Conservation (phyloP, 164 flowering plant species). For the Paratinospora sagittata region DNA sequence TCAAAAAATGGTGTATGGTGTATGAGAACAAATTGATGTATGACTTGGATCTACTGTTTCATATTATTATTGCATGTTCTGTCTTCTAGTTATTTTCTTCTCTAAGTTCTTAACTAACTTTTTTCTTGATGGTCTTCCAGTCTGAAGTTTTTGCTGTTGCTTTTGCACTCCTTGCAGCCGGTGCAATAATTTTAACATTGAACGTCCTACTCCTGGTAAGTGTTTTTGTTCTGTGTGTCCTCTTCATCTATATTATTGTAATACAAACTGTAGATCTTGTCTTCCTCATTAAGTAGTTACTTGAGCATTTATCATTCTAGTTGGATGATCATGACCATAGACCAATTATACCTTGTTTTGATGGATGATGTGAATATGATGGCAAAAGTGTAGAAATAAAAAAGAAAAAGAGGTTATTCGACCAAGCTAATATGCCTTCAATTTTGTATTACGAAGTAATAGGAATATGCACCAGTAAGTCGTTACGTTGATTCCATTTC, state of each 20-base stretch:
- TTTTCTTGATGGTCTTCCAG: conserved; percentile 33
- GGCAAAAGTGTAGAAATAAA: not conserved
- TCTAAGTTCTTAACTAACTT: not conserved
- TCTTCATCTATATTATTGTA: not conserved
- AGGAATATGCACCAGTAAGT: not conserved
- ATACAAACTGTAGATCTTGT: not conserved
- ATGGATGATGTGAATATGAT: not conserved
- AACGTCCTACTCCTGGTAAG: conserved; percentile 88
- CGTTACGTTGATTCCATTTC: not conserved
- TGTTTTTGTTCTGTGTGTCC: not conserved
- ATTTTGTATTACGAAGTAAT: too few relatives aligned
- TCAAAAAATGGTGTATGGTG: not conserved
- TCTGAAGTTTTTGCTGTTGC: conserved; percentile 99
- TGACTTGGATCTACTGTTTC: not conserved
- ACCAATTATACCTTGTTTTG: not conserved
- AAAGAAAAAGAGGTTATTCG: not conserved
- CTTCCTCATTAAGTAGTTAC: not conserved
- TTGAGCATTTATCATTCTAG: not conserved
- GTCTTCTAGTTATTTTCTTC: not conserved
- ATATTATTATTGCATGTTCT: not conserved
- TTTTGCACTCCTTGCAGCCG: conserved; percentile 93
- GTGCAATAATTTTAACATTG: conserved; percentile 87
- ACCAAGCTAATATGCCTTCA: not conserved
- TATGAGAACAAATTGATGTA: not conserved
- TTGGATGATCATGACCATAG: not conserved